Percentiles rank a stretch among this genome's conserved stretches.
phyloP scores from a whole-genome alignment of 495 filamentous ascomycete genomes.

The Staphylotrichum tortipilum region DNA sequence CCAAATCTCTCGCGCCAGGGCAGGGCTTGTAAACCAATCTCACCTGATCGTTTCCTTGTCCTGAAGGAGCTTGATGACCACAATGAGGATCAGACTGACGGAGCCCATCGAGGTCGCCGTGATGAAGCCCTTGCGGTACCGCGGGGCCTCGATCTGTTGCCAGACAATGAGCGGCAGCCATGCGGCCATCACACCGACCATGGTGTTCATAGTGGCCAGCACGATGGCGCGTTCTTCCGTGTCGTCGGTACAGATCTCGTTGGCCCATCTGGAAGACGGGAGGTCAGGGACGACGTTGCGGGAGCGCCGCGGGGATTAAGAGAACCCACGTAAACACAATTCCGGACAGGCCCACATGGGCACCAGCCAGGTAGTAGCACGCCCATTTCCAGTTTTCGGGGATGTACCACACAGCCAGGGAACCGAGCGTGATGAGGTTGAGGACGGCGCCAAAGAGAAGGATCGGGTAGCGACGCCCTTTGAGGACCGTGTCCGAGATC shows the following conservation, averaged over 20 bases:
- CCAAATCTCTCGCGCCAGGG: not conserved
- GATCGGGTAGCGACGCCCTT: conserved; percentile 47
- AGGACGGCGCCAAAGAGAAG: conserved; percentile 30
- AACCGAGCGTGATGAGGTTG: conserved; percentile 33
- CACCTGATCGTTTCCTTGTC: not conserved
- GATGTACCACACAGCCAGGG: conserved; percentile 36
- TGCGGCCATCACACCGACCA: conserved; percentile 35
- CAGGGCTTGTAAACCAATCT: not conserved
- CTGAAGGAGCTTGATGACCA: not conserved
- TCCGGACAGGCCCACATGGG: not conserved
- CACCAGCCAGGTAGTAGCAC: conserved; percentile 38
- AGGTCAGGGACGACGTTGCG: not conserved
- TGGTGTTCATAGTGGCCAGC: conserved; percentile 34
- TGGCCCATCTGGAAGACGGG: conserved; percentile 40
- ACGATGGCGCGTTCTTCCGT: conserved; percentile 50
- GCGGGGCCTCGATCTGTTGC: conserved; percentile 40
- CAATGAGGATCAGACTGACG: not conserved
- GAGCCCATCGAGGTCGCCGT: conserved; percentile 10
- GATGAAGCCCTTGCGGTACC: conserved; percentile 38
- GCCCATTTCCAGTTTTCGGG: conserved; percentile 39
- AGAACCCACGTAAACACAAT: not conserved
- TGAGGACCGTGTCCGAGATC: conserved; percentile 43
- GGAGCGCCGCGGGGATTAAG: not conserved
- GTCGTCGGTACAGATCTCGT: conserved; percentile 44
- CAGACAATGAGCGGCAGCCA: conserved; percentile 41